Base-by-base conservation (phyloP, 306 rosid species). In the Lupinus albus region DNA sequence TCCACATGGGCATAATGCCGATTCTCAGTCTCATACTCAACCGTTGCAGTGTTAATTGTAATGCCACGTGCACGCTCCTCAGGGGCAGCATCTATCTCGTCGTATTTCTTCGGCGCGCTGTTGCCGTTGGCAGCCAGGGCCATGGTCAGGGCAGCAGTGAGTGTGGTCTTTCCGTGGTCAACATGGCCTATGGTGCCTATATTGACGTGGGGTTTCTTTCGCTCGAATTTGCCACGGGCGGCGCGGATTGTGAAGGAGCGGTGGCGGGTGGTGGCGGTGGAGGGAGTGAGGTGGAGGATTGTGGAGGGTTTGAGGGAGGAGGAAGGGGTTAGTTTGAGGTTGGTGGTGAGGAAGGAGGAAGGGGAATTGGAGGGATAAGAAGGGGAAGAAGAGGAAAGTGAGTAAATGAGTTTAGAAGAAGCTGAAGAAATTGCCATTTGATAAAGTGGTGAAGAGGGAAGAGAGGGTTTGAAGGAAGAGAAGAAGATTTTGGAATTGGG, bases 181-280 rank as follows among this genome's bases (percentile, higher is more conserved):
- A 89, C 96, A 51, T 89, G 96, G n/a, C 96, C 96, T 41, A 89
- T 89, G 1, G 96, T 89, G 33, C 96, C 96, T 50, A 89, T 89
- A 80, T 89, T 89, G 35, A 89, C 85, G 53, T 89, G 96, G 16
- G 96, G 96, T 60, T 89, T 89, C 63, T 89, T 89, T 11, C 96
- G 80, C 78, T 89, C 96, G 84, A 89, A 89, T 33, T 89, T 89
- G 4, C 91, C 91, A 5, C 96, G 72, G 7, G 96, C 96, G 21
- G 96, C 96, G 5, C 85, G 82, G 62, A 89, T 69, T 3, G 89
- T 87, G 82, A 85, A 80, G 25, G 68, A 49, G 45, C 76, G 71
- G 36, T 67, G 77, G 67, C 20, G 46, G 28, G 76, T 54, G 61
- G 70, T 30, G 47, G 30, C 78, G 56, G 61, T 8, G 57, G 88